A percentile compares a stretch with the other conserved stretches of the same genome.
These are phyloP conservation scores for Solanum tarapatanum DNA, from an alignment of 257 asterid species.

Conservation along the genomic window DNA sequence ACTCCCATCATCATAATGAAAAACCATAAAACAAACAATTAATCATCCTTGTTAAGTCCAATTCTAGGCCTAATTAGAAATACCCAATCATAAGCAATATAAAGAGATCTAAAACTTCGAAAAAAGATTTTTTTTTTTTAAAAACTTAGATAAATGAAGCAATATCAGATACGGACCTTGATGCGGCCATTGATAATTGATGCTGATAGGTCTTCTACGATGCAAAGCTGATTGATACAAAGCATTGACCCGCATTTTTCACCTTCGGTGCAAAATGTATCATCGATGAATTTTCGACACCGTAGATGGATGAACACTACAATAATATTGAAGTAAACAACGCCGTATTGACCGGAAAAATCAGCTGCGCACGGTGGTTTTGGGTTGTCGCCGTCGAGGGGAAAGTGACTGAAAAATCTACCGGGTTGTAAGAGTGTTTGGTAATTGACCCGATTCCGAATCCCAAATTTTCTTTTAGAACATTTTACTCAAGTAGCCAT, in stretches of 20 bases:
- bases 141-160: not conserved
- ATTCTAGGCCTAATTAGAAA: not conserved
- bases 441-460: not conserved
- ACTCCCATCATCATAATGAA: not conserved
- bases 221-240: slow-evolving; percentile 4
- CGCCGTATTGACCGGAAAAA: not conserved
- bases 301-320: not conserved
- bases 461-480: not conserved
- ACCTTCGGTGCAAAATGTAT: not conserved
- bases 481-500: not conserved
- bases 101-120: not conserved
- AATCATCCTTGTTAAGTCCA: not conserved
- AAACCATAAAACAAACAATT: not conserved
- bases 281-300: not conserved
- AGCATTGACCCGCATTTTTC: slow-evolving; percentile 23
- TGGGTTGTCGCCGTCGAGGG: not conserved
- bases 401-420: not conserved
- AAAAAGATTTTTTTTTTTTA: not conserved
- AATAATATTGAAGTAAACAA: not conserved
- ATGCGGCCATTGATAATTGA: slow-evolving; percentile 47
- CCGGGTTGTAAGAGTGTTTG: not conserved
- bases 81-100: not conserved
- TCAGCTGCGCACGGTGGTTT: not conserved
- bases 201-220: slow-evolving; percentile 10
- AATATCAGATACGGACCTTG: slow-evolving; percentile 20